phyloP scores from a whole-genome alignment of 83 land plant species.

The Larix sibirica region DNA sequence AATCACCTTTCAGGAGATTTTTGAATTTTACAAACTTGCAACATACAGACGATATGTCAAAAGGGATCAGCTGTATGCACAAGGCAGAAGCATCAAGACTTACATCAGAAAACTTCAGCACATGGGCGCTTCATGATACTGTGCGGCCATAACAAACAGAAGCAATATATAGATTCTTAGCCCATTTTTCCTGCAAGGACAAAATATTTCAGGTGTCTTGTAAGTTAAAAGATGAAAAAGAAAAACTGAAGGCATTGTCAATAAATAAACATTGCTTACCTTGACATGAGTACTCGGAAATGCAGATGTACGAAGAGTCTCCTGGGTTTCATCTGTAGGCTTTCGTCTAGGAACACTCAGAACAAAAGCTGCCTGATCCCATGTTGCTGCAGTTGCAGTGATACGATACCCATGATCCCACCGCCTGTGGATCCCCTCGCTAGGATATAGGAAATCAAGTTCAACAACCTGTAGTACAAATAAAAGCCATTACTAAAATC shows the following conservation, averaged over 20 bases:
- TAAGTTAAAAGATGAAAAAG: slow-evolving; percentile 16
- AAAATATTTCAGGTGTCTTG: neutral
- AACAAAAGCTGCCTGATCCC: slow-evolving; percentile 55
- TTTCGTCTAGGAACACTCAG: slow-evolving; percentile 25
- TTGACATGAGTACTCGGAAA: slow-evolving; percentile 35
- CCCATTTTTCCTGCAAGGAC: slow-evolving; percentile 35
- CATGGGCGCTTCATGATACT: slow-evolving; percentile 19
- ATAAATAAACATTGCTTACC: slow-evolving; percentile 1
- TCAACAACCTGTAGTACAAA: slow-evolving; percentile 55
- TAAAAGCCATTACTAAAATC: no score
- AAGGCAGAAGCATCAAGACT: neutral
- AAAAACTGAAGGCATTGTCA: no score
- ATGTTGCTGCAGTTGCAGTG: slow-evolving; percentile 70
- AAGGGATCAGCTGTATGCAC: slow-evolving; percentile 7
- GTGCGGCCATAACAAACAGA: slow-evolving; percentile 36
- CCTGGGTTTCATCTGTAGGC: slow-evolving; percentile 25
- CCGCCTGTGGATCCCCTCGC: slow-evolving; percentile 75
- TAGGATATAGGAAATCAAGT: slow-evolving; percentile 73
- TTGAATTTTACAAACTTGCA: neutral
- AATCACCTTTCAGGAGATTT: slow-evolving; percentile 9
- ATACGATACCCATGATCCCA: slow-evolving; percentile 84
- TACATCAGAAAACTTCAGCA: neutral
- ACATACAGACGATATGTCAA: neutral
- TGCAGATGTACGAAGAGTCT: slow-evolving; percentile 27
- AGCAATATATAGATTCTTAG: slow-evolving; percentile 40